Base-by-base conservation (phyloP, 2,329 filamentous ascomycete species). In the Ophiostoma quercus region DNA sequence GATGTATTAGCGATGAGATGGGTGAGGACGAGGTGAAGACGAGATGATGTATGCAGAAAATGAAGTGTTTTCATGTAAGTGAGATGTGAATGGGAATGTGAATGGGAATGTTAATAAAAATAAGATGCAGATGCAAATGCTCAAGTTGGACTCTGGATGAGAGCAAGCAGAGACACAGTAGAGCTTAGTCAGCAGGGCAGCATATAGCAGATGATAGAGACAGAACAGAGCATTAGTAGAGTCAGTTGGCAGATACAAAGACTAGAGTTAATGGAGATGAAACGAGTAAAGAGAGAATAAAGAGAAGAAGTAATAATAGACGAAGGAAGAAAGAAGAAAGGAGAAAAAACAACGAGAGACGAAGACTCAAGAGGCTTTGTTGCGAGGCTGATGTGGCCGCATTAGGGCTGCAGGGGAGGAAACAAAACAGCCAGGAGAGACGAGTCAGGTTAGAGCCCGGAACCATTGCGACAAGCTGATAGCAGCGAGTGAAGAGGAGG, bases 1-100 rank as follows among this genome's bases (percentile, higher is more conserved):
- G 68, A 62, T 19, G 68, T 67, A 67, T 70, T 70, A 70, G 69
- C 69, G 69, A 41, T 41, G 39, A 2, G 12, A 34, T 34, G 39
- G 39, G 9, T 37, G 34, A 37, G 34, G 37, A 39, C 3, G 16
- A 39, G 5, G n/a, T 19, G n/a, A 29, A 29, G 25, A 29, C 25
- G 25, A 29, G 25, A 29, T 29, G 62, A 22, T n/a, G 16, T 32
- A 12, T 60, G 54, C n/a, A 60, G 25, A 22, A 3, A 2, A 14
- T 57, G n/a, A 16, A 25, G 22, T 29, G 25, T 29, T 29, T 29
- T 29, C 25, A 29, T 29, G 5, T 9, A 60, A 11, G 22, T 54
- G 47, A 54, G 8, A n/a, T 22, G 14, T 60, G 54, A 29, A 9
- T 60, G 60, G n/a, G 62, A 65, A 25, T 16, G 19, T n/a, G 16